Base-by-base conservation (phyloP, 768 basidiomycete species). In the Tricholoma hemisulphureum region DNA sequence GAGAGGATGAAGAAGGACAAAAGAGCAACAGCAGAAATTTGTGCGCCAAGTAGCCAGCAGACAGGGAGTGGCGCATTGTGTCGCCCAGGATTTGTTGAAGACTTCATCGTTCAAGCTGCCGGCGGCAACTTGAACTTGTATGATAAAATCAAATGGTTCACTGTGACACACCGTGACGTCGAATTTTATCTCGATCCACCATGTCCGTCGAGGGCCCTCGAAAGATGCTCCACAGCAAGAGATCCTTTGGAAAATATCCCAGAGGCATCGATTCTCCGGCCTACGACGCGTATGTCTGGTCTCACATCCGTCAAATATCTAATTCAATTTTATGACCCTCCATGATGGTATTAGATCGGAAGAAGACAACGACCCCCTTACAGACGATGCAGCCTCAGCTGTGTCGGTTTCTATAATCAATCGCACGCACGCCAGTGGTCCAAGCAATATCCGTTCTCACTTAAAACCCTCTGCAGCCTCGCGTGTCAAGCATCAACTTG, bases 291-390 rank as follows among this genome's bases (percentile, higher is more conserved):
- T 84, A 65, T 32, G 61, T 60, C 18, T 26, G 18, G 28, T 48
- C 32, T 55, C 45, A 4, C 2, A 32, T 46, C 10, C 16, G 31
- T 28, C 32, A 26, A 55, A 59, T 34, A 28, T 39, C 39, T 11
- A 23, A 60, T 20, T n/a, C n/a, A n/a, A n/a, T n/a, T n/a, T n/a
- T 29, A 34, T 32, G 59, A 58, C 61, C 39, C 61, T 65, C 61
- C 4, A 23, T 35, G 66, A 61, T 62, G 50, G 43, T 71, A 64
- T 57, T 68, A 89, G 88, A 70, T 91, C 89, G 3, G 89, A 92
- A 67, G 91, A 92, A 74, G 91, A 93, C 81, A 93, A 93, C 68
- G 91, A 92, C 70, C 89, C 90, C 4, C 75, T 90, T 62, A 91
- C 89, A 6, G 91, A 92, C 77, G 90, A 91, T 66, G 83, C 75